Evolutionary conservation across 2,329 filamentous ascomycete species (phyloP).

Genomic region (Sporothrix brasiliensis): DNA sequence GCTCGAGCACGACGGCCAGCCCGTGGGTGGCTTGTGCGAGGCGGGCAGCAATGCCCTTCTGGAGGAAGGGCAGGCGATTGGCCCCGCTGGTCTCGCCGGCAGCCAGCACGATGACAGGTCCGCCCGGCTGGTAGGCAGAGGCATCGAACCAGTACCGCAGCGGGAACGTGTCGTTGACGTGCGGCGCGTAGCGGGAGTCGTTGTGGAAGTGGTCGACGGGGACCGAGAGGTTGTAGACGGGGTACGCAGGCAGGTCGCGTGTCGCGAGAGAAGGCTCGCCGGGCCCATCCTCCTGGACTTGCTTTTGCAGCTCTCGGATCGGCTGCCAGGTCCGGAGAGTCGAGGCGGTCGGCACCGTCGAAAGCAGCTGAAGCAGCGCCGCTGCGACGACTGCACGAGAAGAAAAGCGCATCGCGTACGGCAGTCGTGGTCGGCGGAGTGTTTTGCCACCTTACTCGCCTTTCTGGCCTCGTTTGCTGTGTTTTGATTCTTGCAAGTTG

Average conservation of each 20-base stretch:
- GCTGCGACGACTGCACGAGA: neutral
- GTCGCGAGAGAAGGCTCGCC: neutral
- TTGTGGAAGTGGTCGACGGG: constrained; percentile 84
- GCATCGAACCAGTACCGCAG: constrained; percentile 85
- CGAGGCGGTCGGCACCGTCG: neutral
- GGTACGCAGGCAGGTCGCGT: constrained; percentile 40
- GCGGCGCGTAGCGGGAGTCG: constrained; percentile 74
- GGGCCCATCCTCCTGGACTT: neutral
- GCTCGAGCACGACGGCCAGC: constrained; percentile 79
- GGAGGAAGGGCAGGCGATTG: constrained; percentile 68
- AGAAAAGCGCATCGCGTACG: neutral
- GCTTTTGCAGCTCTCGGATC: constrained; percentile 30
- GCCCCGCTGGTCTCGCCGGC: constrained; percentile 69
- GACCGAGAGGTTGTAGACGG: constrained; percentile 49
- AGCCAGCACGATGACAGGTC: constrained; percentile 77
- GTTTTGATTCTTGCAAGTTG: neutral
- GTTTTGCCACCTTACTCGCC: neutral
- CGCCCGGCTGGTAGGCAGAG: constrained; percentile 72
- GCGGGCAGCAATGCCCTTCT: constrained; percentile 75
- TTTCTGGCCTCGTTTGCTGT: neutral
- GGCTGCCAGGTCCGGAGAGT: constrained; percentile 33
- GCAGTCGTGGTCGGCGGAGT: neutral
- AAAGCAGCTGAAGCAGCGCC: constrained; percentile 4
- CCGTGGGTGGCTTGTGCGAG: constrained; percentile 72
- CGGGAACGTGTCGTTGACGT: constrained; percentile 67